phyloP scores from a whole-genome alignment of 1,284 basidiomycete genomes.

The Bjerkandera adusta region DNA sequence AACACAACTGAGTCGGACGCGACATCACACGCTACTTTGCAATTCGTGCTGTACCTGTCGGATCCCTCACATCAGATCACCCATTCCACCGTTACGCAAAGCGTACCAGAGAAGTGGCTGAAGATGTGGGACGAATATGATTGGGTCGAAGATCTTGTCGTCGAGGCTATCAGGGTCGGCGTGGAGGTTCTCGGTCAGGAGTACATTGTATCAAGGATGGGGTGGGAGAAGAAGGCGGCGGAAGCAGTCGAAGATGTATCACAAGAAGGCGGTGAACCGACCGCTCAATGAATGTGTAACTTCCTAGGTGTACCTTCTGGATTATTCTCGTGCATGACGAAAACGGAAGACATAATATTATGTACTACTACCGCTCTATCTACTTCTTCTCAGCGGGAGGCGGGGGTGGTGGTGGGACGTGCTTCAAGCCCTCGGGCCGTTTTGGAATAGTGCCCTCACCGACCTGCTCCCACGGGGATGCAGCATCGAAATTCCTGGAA shows the following conservation, averaged over 20 bases:
- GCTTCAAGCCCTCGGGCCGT: conserved; percentile 71
- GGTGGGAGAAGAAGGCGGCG: conserved; percentile 49
- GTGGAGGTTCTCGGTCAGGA: conserved; percentile 89
- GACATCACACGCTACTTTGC: conserved; percentile 54
- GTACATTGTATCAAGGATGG: conserved; percentile 80
- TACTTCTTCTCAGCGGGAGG: conserved; percentile 68
- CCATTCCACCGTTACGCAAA: conserved; percentile 79
- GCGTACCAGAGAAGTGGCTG: conserved; percentile 80
- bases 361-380: conserved; percentile 13
- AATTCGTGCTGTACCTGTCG: conserved; percentile 81
- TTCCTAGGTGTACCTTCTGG: too few relatives aligned
- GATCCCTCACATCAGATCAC: conserved; percentile 81
- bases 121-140: conserved; percentile 88
- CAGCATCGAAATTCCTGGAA: conserved; percentile 87
- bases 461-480: conserved; percentile 97
- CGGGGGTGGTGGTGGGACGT: conserved; percentile 67
- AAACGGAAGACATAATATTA: conserved; percentile 6
- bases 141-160: conserved; percentile 93
- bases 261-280: conserved; percentile 18
- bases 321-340: background rate
- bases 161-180: conserved; percentile 78
- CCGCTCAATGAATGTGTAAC: conserved; percentile 10
- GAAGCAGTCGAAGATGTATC: conserved; percentile 19
- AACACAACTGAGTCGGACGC: conserved; percentile 15
- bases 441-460: conserved; percentile 79